phyloP scores from a whole-genome alignment of 164 flowering plant genomes.

The Magnolia sinica region DNA sequence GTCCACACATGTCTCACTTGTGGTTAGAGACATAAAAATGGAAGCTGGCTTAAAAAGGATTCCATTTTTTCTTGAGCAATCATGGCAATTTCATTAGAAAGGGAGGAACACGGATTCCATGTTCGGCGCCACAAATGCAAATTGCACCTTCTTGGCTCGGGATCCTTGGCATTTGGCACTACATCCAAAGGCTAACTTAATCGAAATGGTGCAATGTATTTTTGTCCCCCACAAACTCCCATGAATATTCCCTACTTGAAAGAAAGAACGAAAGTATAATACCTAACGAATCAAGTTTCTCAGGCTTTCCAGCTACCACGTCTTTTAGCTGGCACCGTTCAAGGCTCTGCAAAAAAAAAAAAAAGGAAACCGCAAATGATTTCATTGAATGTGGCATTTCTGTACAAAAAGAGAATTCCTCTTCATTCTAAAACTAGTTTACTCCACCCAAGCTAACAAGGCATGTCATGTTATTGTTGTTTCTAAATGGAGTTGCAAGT shows the following conservation, averaged over 20 bases:
- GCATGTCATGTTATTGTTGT: too few relatives aligned
- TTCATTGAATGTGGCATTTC: too few relatives aligned
- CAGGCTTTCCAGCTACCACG: constrained; percentile 63
- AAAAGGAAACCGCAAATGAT: neutral
- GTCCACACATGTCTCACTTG: too few relatives aligned
- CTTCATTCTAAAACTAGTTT: too few relatives aligned
- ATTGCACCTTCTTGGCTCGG: neutral
- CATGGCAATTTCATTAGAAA: too few relatives aligned
- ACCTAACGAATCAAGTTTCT: constrained; percentile 84
- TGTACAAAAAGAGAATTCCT: too few relatives aligned
- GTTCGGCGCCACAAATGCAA: neutral
- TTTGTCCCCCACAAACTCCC: too few relatives aligned
- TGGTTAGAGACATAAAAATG: neutral
- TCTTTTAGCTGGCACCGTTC: constrained; percentile 49
- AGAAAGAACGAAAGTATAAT: constrained; percentile 1
- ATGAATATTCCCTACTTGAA: too few relatives aligned
- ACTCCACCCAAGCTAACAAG: too few relatives aligned
- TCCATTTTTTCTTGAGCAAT: neutral
- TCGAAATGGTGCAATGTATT: too few relatives aligned
- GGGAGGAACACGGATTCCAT: neutral
- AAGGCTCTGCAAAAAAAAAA: constrained; percentile 46
- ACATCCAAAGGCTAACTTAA: neutral
- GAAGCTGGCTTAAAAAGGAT: neutral
- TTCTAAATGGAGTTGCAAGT: too few relatives aligned
- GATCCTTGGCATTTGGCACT: neutral